phyloP scores from a whole-genome alignment of 352 stramenopile species.

The Phytophthora hybrid region DNA sequence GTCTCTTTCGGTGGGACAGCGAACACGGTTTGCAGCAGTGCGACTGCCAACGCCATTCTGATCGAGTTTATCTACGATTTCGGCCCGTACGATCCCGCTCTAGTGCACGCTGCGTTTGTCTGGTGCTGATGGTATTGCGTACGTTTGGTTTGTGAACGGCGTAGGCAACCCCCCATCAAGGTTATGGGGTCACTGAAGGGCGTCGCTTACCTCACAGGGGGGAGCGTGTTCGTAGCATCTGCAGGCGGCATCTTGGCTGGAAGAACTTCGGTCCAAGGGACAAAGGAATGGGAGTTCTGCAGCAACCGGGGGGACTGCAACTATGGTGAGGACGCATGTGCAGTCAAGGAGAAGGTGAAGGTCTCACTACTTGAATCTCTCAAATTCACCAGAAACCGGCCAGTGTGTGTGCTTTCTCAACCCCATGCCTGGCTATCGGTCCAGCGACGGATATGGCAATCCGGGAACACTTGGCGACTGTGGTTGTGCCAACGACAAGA shows the following conservation, averaged over 20 bases:
- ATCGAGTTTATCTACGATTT: slow-evolving; percentile 74
- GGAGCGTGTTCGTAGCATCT: slow-evolving; percentile 59
- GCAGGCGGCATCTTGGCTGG: slow-evolving; percentile 53
- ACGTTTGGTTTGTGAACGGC: background rate
- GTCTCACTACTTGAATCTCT: background rate
- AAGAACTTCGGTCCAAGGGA: slow-evolving; percentile 71
- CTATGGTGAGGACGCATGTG: slow-evolving; percentile 26
- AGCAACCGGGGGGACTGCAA: slow-evolving; percentile 92
- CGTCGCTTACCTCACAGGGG: slow-evolving; percentile 47
- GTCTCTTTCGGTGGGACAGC: slow-evolving; percentile 54
- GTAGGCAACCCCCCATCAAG: slow-evolving; percentile 69
- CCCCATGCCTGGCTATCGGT: slow-evolving; percentile 86
- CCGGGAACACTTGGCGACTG: slow-evolving; percentile 92
- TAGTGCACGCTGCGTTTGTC: background rate
- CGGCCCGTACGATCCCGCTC: slow-evolving; percentile 50
- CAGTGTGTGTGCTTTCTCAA: slow-evolving; percentile 63
- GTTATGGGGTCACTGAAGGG: slow-evolving; percentile 53
- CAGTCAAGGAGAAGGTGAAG: background rate
- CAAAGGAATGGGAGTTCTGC: slow-evolving; percentile 91
- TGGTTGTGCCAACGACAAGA: slow-evolving; percentile 86
- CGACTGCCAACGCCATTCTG: slow-evolving; percentile 53
- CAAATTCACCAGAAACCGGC: slow-evolving; percentile 43
- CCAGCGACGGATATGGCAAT: slow-evolving; percentile 89
- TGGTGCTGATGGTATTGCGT: slow-evolving; percentile 15
- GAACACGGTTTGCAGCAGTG: slow-evolving; percentile 53